Percentiles rank a stretch among this genome's conserved stretches.
Evolutionary conservation across 2,329 filamentous ascomycete species (phyloP).

Genomic region (Gaeumannomyces tritici): DNA sequence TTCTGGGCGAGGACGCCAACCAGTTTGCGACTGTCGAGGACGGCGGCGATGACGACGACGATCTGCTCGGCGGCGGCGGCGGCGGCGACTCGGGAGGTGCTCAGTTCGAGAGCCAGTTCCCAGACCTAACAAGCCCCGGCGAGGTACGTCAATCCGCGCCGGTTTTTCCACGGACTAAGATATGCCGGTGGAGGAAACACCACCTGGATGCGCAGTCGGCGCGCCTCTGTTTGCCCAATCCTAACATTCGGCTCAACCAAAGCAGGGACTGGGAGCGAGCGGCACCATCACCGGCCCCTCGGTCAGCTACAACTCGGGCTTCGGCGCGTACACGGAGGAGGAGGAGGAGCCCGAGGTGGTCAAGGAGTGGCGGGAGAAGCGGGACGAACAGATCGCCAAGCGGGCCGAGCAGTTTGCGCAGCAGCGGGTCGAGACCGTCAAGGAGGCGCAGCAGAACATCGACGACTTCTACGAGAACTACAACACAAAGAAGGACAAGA

Average conservation of each 20-base stretch:
- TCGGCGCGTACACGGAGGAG: constrained; percentile 44
- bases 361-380: constrained; percentile 83
- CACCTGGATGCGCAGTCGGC: no score
- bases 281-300: constrained; percentile 68
- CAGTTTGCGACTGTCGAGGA: constrained; percentile 78
- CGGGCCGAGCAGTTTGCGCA: constrained; percentile 74
- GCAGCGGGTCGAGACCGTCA: constrained; percentile 77
- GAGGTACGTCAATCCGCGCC: constrained; percentile 40
- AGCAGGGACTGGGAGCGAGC: constrained; percentile 60
- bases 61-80: constrained; percentile 57
- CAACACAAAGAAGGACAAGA: constrained; percentile 96
- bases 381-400: constrained; percentile 73
- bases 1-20: constrained; percentile 85
- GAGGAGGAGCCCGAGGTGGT: constrained; percentile 87
- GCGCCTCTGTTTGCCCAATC: neutral
- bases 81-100: constrained; percentile 28
- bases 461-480: constrained; percentile 99
- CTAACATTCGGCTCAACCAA: neutral
- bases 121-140: constrained; percentile 60
- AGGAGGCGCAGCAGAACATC: constrained; percentile 86
- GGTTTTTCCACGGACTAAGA: neutral
- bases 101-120: constrained; percentile 82
- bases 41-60: constrained; percentile 55
- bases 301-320: constrained; percentile 53
- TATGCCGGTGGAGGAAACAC: neutral